These are phyloP conservation scores for Yamadazyma blattariae DNA, from an alignment of 1,139 yeast species.

Conservation along the genomic window DNA sequence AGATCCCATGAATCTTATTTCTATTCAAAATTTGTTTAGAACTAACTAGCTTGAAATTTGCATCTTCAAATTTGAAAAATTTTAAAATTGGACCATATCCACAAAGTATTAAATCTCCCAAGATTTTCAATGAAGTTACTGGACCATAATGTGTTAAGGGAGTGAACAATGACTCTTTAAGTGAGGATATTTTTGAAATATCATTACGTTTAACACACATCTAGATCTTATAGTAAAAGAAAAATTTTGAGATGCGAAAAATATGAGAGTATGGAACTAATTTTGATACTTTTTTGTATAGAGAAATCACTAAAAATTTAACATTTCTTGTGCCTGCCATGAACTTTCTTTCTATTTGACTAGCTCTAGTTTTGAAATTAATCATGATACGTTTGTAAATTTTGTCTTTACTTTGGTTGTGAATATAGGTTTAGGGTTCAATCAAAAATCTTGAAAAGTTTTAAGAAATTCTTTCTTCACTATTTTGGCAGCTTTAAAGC, in stretches of 20 bases:
- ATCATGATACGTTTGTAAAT: no score
- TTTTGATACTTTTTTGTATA: no score
- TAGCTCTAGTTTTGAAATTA: no score
- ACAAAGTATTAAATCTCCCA: conserved; percentile 41
- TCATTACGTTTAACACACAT: not conserved
- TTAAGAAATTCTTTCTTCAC: no score
- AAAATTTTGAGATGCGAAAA: conserved; percentile 4
- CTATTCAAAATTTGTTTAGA: conserved; percentile 53
- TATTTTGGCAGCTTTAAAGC: no score
- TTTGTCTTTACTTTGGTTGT: no score
- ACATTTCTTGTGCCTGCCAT: no score
- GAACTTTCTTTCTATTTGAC: no score
- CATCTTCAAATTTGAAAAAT: conserved; percentile 39
- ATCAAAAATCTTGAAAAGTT: no score
- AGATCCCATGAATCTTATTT: conserved; percentile 79
- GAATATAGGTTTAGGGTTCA: no score
- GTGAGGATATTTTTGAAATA: conserved; percentile 12
- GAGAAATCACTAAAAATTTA: no score
- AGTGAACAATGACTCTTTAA: conserved; percentile 19
- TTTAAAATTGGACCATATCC: conserved; percentile 75
- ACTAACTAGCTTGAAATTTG: conserved; percentile 34
- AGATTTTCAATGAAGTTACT: conserved; percentile 59
- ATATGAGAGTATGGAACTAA: not conserved
- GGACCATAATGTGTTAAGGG: conserved; percentile 65
- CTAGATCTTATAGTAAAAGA: no score